Evolutionary conservation across 2,329 filamentous ascomycete species (phyloP).

Genomic region (Epichloe gansuensis): DNA sequence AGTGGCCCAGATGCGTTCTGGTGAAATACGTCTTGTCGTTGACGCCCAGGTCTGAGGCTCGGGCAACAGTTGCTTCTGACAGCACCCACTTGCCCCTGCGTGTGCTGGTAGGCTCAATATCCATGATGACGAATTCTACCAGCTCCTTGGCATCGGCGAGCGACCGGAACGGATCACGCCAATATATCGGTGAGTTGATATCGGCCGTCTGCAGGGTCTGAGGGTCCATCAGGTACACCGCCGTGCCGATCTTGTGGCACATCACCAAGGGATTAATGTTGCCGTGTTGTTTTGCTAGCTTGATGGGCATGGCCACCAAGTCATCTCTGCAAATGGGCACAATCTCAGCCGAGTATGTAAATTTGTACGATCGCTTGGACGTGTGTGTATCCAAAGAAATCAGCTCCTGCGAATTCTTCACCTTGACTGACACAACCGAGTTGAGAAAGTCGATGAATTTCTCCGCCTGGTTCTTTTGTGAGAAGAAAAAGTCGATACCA

Average conservation of each 20-base stretch:
- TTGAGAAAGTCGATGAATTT: conserved; percentile 84
- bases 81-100: conserved; percentile 72
- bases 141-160: conserved; percentile 76
- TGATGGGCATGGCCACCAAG: conserved; percentile 82
- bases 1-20: conserved; percentile 74
- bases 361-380: conserved; percentile 84
- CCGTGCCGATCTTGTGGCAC: conserved; percentile 79
- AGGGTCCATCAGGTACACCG: conserved; percentile 80
- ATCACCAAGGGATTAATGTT: conserved; percentile 81
- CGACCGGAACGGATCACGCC: conserved; percentile 75
- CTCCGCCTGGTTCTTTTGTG: conserved; percentile 78
- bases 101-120: conserved; percentile 69
- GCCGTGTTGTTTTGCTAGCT: conserved; percentile 72
- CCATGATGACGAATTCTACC: conserved; percentile 87
- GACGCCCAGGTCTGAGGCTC: conserved; percentile 70
- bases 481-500: conserved; percentile 94
- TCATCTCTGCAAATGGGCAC: conserved; percentile 97
- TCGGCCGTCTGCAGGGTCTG: conserved; percentile 85
- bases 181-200: conserved; percentile 71
- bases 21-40: conserved; percentile 86
- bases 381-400: conserved; percentile 92
- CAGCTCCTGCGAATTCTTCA: conserved; percentile 69
- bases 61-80: conserved; percentile 77
- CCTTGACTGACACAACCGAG: conserved; percentile 64
- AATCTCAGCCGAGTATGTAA: conserved; percentile 77